Evolutionary conservation across 495 filamentous ascomycete genomes (phyloP), one percentile per base, ranked within the genome.

Genomic region (Penicillium malachiteum): DNA sequence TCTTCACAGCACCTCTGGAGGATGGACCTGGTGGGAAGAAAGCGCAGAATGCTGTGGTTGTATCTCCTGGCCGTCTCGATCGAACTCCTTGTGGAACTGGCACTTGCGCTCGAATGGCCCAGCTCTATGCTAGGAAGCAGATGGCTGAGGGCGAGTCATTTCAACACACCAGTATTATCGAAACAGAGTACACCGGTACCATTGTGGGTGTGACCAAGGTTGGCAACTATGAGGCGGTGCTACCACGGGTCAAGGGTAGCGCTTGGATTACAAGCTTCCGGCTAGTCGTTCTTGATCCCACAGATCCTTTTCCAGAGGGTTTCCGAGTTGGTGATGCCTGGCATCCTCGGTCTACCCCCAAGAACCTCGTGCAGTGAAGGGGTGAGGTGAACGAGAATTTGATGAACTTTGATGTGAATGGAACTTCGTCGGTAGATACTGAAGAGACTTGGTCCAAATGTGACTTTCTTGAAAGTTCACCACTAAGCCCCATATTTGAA

Each of bases 1-100:
- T 32, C 5, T 70, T 71, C 30, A 68, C 66, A 0, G 67, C 63
- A 51, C 60, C 68, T 26, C 4, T 65, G 16, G 42, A 11, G 18
- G 31, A 48, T 6, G 63, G 58, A 47, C 44, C 55, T n/a, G 58
- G 52, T 3, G 54, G 52, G n/a, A 69, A 69, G 49, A 48, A 45
- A 14, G 65, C 66, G 11, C 30, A 32, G 2, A 72, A 72, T 48
- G 59, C 70, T 3, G 65, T 67, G 11, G 60, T 74, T 34, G 70
- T 72, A 7, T 72, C 69, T 2, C 71, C 71, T 0, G 71, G 71
- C 8, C 54, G 71, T 13, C 65, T 72, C 35, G 71, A 74, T 56
- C 68, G 71, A 3, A 68, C 68, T 38, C 71, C 70, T 6, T 74
- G 71, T 51, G 71, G 71, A 1, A 71, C 71, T 14, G 71, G 69